phyloP scores from a whole-genome alignment of 192 early-diverging fungal genomes.

The Powellomyces hirtus region DNA sequence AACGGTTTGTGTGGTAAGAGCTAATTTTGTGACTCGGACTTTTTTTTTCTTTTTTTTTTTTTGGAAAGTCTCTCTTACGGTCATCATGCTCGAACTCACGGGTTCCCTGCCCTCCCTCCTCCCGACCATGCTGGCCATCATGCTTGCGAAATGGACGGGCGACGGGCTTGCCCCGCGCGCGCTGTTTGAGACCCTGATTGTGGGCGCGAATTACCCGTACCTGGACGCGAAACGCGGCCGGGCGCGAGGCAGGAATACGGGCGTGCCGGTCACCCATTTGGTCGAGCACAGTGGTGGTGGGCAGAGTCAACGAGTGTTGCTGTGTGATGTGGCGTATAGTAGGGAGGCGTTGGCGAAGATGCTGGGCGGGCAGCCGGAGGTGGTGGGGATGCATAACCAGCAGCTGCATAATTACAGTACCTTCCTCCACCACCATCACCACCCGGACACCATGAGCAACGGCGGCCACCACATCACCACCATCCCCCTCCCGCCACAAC shows the following conservation, averaged over 20 bases:
- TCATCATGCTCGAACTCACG: constrained; percentile 98
- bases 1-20: not conserved
- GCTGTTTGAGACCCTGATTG: constrained; percentile 64
- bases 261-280: not conserved
- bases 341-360: too few relatives aligned
- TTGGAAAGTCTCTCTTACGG: constrained; percentile 69
- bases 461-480: not conserved
- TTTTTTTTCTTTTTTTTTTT: too few relatives aligned
- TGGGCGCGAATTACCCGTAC: constrained; percentile 48
- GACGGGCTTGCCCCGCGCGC: constrained; percentile 65
- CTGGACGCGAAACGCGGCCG: constrained; percentile 40
- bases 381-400: too few relatives aligned
- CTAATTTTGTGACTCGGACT: not conserved
- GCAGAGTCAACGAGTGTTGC: not conserved
- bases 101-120: constrained; percentile 85
- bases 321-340: not conserved
- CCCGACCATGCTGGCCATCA: constrained; percentile 46
- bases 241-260: too few relatives aligned
- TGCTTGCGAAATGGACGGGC: constrained; percentile 66
- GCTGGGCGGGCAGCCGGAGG: too few relatives aligned
- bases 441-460: too few relatives aligned
- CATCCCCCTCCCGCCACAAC: not conserved
- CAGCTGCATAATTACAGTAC: not conserved
- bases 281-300: not conserved
- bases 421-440: not conserved